Base-by-base conservation (phyloP, 768 basidiomycete genomes). In the Lentinula detonsa region DNA sequence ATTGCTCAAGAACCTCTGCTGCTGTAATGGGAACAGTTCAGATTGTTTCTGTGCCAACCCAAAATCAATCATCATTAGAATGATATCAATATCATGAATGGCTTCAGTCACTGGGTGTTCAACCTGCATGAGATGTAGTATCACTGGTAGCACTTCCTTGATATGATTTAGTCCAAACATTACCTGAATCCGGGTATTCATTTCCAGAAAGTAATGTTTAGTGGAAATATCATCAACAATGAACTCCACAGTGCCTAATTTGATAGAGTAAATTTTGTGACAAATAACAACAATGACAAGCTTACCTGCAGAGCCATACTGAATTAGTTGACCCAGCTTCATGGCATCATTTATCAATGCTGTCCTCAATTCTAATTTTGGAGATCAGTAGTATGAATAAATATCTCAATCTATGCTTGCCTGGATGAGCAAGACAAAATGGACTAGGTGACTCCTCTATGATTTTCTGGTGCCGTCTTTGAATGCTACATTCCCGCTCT, bases 361-460 rank as follows among this genome's bases (percentile, higher is more conserved):
- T 35, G 74, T 70, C 46, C 79, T 70, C 28, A 83, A 68, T 16
- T 74, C 84, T 84, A 48, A 8, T 28, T 5, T 28, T 5, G 50
- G 18, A 39, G 2, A 16, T 43, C 13, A 11, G 51, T 46, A 57
- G 28, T 35, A 21, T 28, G n/a, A 18, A 15, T 45, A 18, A 45
- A 18, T 45, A 13, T n/a, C n/a, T 7, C 7, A 15, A 53, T 53
- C 43, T 18, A 37, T 35, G 13, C 5, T 34, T 63, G 81, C 85
- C 81, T 34, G 78, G 75, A 68, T 77, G 73, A 2, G 65, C 57
- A 1, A 69, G 57, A 43, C 85, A 74, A 66, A 86, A 87, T 0
- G 87, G 84, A 64, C 84, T 85, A 0, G 85, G 84, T 3, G 81
- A 78, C 65, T 90, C 88, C 64, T 90, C 88, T 23, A 90, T 81